Percentiles rank a stretch among this genome's conserved stretches.
phyloP scores from a whole-genome alignment of 2,329 filamentous ascomycete species.

The Aspergillus fumigatiaffinis region DNA sequence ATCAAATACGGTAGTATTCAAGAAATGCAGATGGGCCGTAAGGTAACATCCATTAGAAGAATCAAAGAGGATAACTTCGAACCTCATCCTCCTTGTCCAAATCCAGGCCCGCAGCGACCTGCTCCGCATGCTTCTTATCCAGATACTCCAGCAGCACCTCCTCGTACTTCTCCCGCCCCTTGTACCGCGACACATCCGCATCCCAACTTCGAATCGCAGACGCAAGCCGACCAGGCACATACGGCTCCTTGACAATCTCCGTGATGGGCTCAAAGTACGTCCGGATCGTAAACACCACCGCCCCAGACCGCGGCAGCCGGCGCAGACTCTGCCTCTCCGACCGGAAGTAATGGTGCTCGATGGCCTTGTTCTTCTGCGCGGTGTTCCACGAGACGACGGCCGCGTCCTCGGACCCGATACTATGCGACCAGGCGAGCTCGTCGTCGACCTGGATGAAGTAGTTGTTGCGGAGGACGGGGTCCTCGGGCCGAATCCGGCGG shows the following conservation, averaged over 20 bases:
- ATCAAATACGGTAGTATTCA: not conserved
- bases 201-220: conserved; percentile 79
- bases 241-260: conserved; percentile 65
- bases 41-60: not conserved
- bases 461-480: conserved; percentile 67
- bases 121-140: conserved; percentile 69
- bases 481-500: conserved; percentile 63
- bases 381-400: conserved; percentile 66
- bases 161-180: conserved; percentile 70
- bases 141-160: conserved; percentile 72
- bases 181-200: conserved; percentile 70
- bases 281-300: conserved; percentile 69
- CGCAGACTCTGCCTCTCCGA: conserved; percentile 70
- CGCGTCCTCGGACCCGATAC: conserved; percentile 70
- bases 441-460: conserved; percentile 89
- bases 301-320: conserved; percentile 56
- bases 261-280: conserved; percentile 74
- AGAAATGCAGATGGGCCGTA: not conserved
- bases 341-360: conserved; percentile 72
- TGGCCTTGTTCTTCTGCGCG: conserved; percentile 67
- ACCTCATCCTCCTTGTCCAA: conserved; percentile 58
- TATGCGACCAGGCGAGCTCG: conserved; percentile 67
- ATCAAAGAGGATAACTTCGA: conserved; percentile 57
- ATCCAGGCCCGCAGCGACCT: conserved; percentile 64
- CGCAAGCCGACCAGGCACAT: conserved; percentile 73